Percentiles rank a stretch among this genome's conserved stretches.
Conservation (phyloP, 2,329 filamentous ascomycete species). For the Sporothrix phasma region DNA sequence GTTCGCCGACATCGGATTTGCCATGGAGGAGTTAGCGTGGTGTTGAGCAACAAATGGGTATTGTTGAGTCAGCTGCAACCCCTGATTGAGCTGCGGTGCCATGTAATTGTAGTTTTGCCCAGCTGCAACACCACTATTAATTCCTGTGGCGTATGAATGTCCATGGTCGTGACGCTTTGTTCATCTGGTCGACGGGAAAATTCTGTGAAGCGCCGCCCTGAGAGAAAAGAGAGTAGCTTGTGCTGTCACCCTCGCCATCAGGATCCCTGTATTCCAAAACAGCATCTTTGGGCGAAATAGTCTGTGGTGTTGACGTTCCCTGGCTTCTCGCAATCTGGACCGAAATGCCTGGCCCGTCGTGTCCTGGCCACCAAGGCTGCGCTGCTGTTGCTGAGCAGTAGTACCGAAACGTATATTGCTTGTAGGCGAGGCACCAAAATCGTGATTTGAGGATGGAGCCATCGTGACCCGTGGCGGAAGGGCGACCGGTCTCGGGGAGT, state of each 20-base stretch:
- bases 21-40: background rate
- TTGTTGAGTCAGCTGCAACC: constrained; percentile 38
- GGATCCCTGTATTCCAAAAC: constrained; percentile 72
- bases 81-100: constrained; percentile 27
- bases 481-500: constrained; percentile 63
- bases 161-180: constrained; percentile 26
- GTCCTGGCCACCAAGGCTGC: constrained; percentile 34
- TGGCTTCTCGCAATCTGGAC: constrained; percentile 31
- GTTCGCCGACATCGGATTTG: background rate
- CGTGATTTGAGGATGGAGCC: constrained; percentile 36
- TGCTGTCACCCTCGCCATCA: constrained; percentile 45
- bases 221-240: constrained; percentile 60
- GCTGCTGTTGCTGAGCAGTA: constrained; percentile 51
- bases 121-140: constrained; percentile 17
- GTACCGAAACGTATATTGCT: constrained; percentile 29
- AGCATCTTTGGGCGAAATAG: constrained; percentile 91
- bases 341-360: constrained; percentile 33
- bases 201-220: constrained; percentile 39
- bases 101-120: constrained; percentile 25
- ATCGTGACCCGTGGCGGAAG: constrained; percentile 62
- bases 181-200: constrained; percentile 25
- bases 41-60: constrained; percentile 37
- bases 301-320: constrained; percentile 53
- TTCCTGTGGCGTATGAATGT: constrained; percentile 19
- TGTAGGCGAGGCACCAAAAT: constrained; percentile 29